phyloP scores from a whole-genome alignment of 2,329 filamentous ascomycete genomes.

The Niveomyces coronatus region DNA sequence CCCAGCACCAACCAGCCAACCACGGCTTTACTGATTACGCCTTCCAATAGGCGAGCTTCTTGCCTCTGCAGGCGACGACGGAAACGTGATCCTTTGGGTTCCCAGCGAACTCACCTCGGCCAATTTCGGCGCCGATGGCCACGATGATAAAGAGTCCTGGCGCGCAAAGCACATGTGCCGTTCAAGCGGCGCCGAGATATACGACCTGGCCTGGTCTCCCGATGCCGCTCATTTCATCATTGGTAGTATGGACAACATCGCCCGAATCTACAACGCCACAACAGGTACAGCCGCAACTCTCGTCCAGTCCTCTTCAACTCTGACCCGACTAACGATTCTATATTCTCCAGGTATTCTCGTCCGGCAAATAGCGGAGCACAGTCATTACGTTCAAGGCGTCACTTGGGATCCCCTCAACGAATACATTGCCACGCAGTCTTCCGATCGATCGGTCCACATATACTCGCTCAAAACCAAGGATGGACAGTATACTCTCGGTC shows the following conservation, averaged over 20 bases:
- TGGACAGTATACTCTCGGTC: constrained; percentile 74
- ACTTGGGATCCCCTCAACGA: constrained; percentile 98
- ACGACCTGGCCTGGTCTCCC: constrained; percentile 98
- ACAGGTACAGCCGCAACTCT: constrained; percentile 57
- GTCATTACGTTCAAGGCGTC: constrained; percentile 96
- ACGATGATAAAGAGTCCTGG: constrained; percentile 96
- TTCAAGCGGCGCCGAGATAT: constrained; percentile 90
- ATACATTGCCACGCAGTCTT: constrained; percentile 96
- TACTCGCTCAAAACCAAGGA: constrained; percentile 96
- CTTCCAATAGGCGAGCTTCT: constrained; percentile 66
- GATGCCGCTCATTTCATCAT: constrained; percentile 94
- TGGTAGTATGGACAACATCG: constrained; percentile 98
- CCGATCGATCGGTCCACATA: constrained; percentile 94
- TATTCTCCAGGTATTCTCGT: constrained; percentile 51
- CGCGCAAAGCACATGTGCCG: constrained; percentile 96
- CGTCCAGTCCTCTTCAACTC: not conserved
- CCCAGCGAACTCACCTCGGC: constrained; percentile 66
- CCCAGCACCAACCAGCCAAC: not conserved
- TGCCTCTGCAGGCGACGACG: constrained; percentile 92
- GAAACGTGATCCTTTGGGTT: constrained; percentile 94
- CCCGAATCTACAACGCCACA: constrained; percentile 89
- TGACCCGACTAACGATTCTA: not conserved
- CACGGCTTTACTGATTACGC: constrained; percentile 8
- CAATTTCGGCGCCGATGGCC: constrained; percentile 68
- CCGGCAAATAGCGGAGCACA: constrained; percentile 92